These are phyloP conservation scores for Kazachstania bromeliacearum DNA, from an alignment of 805 yeast genomes.

Conservation along the genomic window DNA sequence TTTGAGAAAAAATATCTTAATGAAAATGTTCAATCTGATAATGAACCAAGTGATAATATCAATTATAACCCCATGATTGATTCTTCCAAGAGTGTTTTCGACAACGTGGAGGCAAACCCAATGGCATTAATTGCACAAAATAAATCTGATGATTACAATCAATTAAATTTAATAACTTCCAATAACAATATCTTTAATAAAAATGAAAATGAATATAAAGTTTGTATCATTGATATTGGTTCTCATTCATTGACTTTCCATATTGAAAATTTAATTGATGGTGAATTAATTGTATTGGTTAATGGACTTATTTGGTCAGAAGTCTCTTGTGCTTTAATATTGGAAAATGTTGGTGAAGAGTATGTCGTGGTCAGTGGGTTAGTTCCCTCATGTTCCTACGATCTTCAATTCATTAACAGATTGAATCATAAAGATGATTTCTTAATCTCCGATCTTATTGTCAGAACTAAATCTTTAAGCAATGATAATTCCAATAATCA, in stretches of 20 bases:
- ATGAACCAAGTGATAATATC: neutral
- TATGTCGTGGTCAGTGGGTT: slow-evolving; percentile 54
- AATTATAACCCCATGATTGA: neutral
- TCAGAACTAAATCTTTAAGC: slow-evolving; percentile 27
- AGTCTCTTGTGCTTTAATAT: slow-evolving; percentile 38
- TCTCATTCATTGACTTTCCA: slow-evolving; percentile 45
- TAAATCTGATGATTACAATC: slow-evolving; percentile 23
- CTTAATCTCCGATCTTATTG: slow-evolving; percentile 32
- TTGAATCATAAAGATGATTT: slow-evolving; percentile 28
- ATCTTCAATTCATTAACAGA: slow-evolving; percentile 38
- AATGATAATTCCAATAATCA: slow-evolving; percentile 6
- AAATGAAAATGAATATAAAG: slow-evolving; percentile 27
- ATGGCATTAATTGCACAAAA: slow-evolving; percentile 31
- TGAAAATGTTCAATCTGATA: neutral
- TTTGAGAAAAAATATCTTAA: slow-evolving; percentile 30
- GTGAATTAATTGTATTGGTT: slow-evolving; percentile 39
- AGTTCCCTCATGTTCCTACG: slow-evolving; percentile 56
- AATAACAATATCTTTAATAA: slow-evolving; percentile 24
- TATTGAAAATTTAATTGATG: slow-evolving; percentile 36
- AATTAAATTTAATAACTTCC: slow-evolving; percentile 20
- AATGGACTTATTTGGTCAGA: slow-evolving; percentile 67
- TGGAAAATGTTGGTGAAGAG: slow-evolving; percentile 36
- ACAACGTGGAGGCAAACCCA: slow-evolving; percentile 23
- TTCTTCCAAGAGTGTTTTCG: slow-evolving; percentile 23
- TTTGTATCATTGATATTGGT: slow-evolving; percentile 41